Evolutionary conservation across 2,329 filamentous ascomycete species (phyloP), one percentile per base, ranked within the genome.

Genomic region (Alternaria burnsii): DNA sequence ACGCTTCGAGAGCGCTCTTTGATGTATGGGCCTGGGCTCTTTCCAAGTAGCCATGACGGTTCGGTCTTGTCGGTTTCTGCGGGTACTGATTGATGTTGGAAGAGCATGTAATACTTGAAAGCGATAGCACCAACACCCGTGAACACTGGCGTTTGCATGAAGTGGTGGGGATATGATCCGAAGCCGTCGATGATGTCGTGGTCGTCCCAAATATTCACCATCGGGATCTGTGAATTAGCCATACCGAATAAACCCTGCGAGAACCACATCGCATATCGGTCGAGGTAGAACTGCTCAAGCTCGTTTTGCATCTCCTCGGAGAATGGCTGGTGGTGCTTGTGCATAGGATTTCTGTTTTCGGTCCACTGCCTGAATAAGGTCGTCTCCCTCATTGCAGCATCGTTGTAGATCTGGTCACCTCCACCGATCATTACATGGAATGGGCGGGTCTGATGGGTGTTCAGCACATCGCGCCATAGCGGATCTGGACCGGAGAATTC

Each of bases 351-450:
- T 74, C 89, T 92, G 68, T 92, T 92, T 65, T 87, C 85, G 14
- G 94, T 85, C 95, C 95, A 99, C 63, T 93, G 87, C 58, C 87
- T 87, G 82, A 98, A 97, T 22, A 91, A 82, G 3, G 82, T 83
- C 3, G 92, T 92, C 60, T 97, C 85, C 44, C 88, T 84, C 80
- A 92, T 91, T 18, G 94, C 89, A 14, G 86, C 86, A 76, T 99
- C 95, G 69, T 97, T 98, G 81, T 97, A 99, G 63, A 99, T 91
- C 78, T 99, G 95, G 74, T 98, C 94, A 58, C 95, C 95, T 48
- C 95, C 96, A 36, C 95, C 96, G 67, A 99, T 86, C 95, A 99
- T 99, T 55, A 97, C 93, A 78, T 99, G 96, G 82, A 98, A 99
- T 2, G 95, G 95, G 53, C 89, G 88, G 42, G 89, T 91, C 78